A percentile compares a stretch with the other conserved stretches of the same genome.
phyloP scores from a whole-genome alignment of 129 eudicot genomes.

The Centrapalus pauciflorus region DNA sequence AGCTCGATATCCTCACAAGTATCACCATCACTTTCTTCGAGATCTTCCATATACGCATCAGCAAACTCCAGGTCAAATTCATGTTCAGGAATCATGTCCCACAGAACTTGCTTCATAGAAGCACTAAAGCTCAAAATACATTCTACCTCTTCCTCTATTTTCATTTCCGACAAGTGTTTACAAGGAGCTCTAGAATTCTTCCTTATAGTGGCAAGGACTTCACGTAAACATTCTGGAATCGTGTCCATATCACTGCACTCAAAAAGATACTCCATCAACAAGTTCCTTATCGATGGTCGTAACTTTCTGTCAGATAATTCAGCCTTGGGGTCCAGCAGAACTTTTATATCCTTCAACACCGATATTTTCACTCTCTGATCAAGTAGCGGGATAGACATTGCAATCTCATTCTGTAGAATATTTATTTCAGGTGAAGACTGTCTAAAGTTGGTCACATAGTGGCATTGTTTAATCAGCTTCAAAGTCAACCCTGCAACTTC shows the following conservation, averaged over 20 bases:
- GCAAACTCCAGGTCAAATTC: conserved; percentile 64
- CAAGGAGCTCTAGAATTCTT: conserved; percentile 11
- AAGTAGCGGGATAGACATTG: conserved; percentile 45
- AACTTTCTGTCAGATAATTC: conserved; percentile 26
- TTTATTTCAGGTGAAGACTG: conserved; percentile 39
- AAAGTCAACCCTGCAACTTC: conserved; percentile 50
- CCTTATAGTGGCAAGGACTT: conserved; percentile 39
- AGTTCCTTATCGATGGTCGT: conserved; percentile 31
- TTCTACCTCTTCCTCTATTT: conserved; percentile 58
- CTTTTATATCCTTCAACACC: conserved; percentile 35
- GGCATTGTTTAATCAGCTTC: conserved; percentile 37
- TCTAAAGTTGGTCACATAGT: conserved; percentile 26
- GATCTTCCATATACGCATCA: conserved; percentile 60
- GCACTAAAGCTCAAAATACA: conserved; percentile 53
- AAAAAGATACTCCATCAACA: conserved; percentile 63
- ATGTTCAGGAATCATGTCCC: conserved; percentile 43
- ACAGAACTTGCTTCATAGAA: conserved; percentile 57
- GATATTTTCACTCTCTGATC: conserved; percentile 28
- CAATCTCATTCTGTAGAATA: conserved; percentile 49
- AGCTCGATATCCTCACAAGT: conserved; percentile 26
- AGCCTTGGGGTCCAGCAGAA: conserved; percentile 37
- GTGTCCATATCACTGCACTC: conserved; percentile 76
- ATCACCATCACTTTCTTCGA: conserved; percentile 37
- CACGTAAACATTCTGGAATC: conserved; percentile 39
- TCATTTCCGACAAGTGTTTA: conserved; percentile 24